Evolutionary conservation across 1,284 basidiomycete species (phyloP).

Genomic region (Ceratobasidium sp.): DNA sequence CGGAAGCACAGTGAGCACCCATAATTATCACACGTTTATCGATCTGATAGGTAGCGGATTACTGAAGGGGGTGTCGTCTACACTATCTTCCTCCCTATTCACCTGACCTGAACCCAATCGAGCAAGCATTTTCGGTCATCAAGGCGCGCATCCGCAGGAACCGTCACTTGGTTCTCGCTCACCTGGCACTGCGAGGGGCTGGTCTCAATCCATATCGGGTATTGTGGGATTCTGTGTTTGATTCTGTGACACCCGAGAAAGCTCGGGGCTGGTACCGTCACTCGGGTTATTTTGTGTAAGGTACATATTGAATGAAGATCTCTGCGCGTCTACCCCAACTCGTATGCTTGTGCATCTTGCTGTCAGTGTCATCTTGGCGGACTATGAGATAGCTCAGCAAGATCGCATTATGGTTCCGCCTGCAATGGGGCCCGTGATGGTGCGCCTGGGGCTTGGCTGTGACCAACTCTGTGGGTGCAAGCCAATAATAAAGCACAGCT

Average conservation of each 20-base stretch:
- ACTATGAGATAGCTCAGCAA: too few relatives aligned
- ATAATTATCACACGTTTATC: slow-evolving; percentile 1
- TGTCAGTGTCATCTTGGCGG: too few relatives aligned
- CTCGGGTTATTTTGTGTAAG: slow-evolving; percentile 19
- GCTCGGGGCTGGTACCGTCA: slow-evolving; percentile 33
- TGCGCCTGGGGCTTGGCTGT: too few relatives aligned
- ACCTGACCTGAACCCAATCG: slow-evolving; percentile 49
- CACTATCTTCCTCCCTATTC: slow-evolving; percentile 48
- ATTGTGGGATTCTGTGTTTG: slow-evolving; percentile 16
- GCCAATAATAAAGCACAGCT: slow-evolving; percentile 23
- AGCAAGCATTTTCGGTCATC: slow-evolving; percentile 46
- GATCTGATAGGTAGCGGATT: too few relatives aligned
- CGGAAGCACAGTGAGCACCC: slow-evolving; percentile 31
- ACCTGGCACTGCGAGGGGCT: slow-evolving; percentile 6
- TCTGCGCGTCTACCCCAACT: too few relatives aligned
- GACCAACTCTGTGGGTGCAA: too few relatives aligned
- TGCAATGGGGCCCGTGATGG: too few relatives aligned
- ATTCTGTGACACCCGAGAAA: slow-evolving; percentile 28
- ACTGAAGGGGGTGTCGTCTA: slow-evolving; percentile 45
- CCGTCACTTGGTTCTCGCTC: slow-evolving; percentile 32
- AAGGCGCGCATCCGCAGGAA: slow-evolving; percentile 42
- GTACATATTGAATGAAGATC: background rate
- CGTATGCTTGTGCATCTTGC: too few relatives aligned
- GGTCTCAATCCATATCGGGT: background rate
- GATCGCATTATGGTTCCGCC: too few relatives aligned